These are phyloP conservation scores for Cubamyces lactineus DNA, from an alignment of 768 basidiomycete genomes.

Conservation along the genomic window DNA sequence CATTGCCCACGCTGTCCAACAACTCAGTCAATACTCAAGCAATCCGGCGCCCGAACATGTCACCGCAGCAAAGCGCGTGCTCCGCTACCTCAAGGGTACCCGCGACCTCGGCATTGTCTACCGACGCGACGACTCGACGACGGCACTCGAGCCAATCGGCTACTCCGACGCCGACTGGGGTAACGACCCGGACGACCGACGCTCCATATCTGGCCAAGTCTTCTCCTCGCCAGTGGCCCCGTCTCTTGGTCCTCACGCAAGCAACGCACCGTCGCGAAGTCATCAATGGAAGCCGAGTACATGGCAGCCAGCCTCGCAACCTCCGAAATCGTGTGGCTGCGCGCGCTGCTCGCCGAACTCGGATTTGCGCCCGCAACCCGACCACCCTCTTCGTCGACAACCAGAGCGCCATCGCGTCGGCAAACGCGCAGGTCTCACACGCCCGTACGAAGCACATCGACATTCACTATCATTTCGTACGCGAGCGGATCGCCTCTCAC, in stretches of 20 bases:
- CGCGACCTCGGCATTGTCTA: constrained; percentile 14
- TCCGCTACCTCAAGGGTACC: constrained; percentile 36
- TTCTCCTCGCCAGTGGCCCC: constrained; percentile 33
- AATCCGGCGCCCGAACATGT: constrained; percentile 27
- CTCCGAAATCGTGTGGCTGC: constrained; percentile 29
- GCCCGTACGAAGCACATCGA: constrained; percentile 41
- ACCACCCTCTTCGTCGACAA: constrained; percentile 14
- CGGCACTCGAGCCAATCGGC: background rate
- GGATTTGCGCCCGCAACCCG: constrained; percentile 10
- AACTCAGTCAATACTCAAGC: constrained; percentile 16
- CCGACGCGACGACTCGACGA: background rate
- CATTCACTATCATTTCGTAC: constrained; percentile 29
- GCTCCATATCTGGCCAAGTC: constrained; percentile 29
- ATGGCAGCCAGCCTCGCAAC: constrained; percentile 31
- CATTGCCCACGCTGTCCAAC: constrained; percentile 24
- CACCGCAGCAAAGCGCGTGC: constrained; percentile 28
- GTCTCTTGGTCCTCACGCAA: constrained; percentile 41
- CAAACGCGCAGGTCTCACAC: constrained; percentile 32
- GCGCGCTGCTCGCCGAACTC: constrained; percentile 2
- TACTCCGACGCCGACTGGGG: constrained; percentile 19
- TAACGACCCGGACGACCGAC: background rate
- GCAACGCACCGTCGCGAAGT: constrained; percentile 41
- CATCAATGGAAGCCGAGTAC: constrained; percentile 41
- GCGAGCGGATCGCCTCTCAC: constrained; percentile 22
- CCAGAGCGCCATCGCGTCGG: constrained; percentile 30